A percentile compares a stretch with the other conserved stretches of the same genome.
These are phyloP conservation scores for Curvularia sp. DNA, from an alignment of 2,329 filamentous ascomycete genomes.

Conservation along the genomic window DNA sequence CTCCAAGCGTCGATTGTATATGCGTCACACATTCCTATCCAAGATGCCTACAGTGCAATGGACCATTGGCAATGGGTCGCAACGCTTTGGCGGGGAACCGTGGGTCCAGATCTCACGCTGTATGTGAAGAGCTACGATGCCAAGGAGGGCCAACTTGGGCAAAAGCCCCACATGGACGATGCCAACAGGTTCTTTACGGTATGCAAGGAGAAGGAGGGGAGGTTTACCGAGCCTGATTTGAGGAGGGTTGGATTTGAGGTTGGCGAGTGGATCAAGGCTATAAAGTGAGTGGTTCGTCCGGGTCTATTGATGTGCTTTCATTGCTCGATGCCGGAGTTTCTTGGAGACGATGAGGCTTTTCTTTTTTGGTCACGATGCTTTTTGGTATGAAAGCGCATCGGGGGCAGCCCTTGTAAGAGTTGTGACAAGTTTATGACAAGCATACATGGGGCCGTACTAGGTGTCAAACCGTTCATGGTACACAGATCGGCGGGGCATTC, in stretches of 20 bases:
- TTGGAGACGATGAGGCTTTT: neutral
- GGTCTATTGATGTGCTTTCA: neutral
- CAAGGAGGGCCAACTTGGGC: constrained; percentile 37
- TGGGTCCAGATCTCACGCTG: constrained; percentile 80
- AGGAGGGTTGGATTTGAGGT: constrained; percentile 86
- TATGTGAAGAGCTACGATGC: constrained; percentile 61
- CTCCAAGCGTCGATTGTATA: constrained; percentile 79
- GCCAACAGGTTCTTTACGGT: constrained; percentile 52
- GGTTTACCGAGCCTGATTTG: constrained; percentile 61
- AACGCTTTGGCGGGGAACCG: constrained; percentile 85
- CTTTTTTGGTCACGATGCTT: neutral
- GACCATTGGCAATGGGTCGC: constrained; percentile 99
- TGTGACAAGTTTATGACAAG: neutral
- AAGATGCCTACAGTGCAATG: constrained; percentile 78
- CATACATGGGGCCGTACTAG: neutral
- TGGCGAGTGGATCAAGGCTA: constrained; percentile 72
- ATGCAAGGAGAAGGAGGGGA: constrained; percentile 41
- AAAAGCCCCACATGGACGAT: constrained; percentile 54
- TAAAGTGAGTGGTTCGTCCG: constrained; percentile 12
- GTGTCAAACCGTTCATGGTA: constrained; percentile 7
- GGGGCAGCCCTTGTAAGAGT: neutral
- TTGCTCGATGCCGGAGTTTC: constrained; percentile 6
- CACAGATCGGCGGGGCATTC: neutral
- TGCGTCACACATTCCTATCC: constrained; percentile 75
- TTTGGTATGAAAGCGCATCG: neutral